Percentiles rank a stretch among this genome's conserved stretches.
Evolutionary conservation across 306 rosid genomes (phyloP).

Genomic region (Albizia julibrissin): DNA sequence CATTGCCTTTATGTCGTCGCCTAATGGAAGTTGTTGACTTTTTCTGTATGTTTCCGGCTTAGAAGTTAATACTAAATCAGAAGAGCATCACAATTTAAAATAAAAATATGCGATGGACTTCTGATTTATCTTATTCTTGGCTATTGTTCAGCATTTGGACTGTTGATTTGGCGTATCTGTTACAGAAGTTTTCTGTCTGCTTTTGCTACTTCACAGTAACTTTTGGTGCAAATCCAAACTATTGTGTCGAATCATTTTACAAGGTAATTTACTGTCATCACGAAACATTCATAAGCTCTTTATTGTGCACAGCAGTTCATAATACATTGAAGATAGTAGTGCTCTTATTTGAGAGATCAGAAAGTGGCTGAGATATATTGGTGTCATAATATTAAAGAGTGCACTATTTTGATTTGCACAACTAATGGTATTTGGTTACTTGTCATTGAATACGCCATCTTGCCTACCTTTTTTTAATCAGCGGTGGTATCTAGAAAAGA

Average conservation of each 20-base stretch:
- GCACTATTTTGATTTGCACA: slow-evolving; percentile 9
- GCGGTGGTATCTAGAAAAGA: neutral
- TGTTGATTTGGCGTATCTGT: slow-evolving; percentile 86
- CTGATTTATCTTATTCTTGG: slow-evolving; percentile 36
- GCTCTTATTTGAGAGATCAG: slow-evolving; percentile 8
- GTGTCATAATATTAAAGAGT: slow-evolving; percentile 8
- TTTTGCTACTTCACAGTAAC: slow-evolving; percentile 94
- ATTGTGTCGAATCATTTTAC: slow-evolving; percentile 86
- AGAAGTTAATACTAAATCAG: slow-evolving; percentile 18
- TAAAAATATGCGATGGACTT: slow-evolving; percentile 28
- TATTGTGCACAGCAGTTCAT: neutral
- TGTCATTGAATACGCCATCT: neutral
- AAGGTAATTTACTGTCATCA: slow-evolving; percentile 57
- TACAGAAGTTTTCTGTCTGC: slow-evolving; percentile 68
- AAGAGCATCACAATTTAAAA: neutral
- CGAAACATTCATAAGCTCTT: slow-evolving; percentile 2
- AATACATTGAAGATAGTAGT: slow-evolving; percentile 14
- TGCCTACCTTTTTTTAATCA: neutral
- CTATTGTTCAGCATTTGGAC: slow-evolving; percentile 85
- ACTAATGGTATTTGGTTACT: slow-evolving; percentile 24
- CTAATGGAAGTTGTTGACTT: slow-evolving; percentile 18
- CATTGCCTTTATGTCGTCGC: neutral
- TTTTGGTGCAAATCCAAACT: slow-evolving; percentile 89
- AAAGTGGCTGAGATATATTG: slow-evolving; percentile 21
- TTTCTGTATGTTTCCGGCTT: neutral